These are phyloP conservation scores for Cytospora piceicola DNA, from an alignment of 2,329 filamentous ascomycete species.

Conservation along the genomic window DNA sequence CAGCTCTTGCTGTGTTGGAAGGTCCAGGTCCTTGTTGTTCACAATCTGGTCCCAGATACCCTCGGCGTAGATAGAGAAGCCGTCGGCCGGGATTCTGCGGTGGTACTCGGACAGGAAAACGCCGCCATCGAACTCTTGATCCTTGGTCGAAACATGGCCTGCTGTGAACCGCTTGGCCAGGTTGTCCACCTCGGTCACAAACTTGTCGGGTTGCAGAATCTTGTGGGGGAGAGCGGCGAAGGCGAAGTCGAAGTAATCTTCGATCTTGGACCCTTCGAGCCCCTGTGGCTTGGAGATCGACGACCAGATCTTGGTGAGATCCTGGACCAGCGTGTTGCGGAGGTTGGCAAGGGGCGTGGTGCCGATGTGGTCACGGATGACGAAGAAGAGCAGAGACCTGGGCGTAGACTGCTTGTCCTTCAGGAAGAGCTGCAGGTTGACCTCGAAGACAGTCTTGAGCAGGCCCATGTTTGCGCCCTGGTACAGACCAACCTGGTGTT, in stretches of 20 bases:
- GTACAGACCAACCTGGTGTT: slow-evolving; percentile 96
- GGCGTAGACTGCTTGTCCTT: slow-evolving; percentile 93
- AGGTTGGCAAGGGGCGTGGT: slow-evolving; percentile 89
- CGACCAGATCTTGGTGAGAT: slow-evolving; percentile 89
- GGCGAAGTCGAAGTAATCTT: slow-evolving; percentile 98
- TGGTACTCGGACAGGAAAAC: slow-evolving; percentile 95
- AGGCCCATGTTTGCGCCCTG: slow-evolving; percentile 99
- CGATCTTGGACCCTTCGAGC: slow-evolving; percentile 84
- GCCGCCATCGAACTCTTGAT: slow-evolving; percentile 76
- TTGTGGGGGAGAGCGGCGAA: slow-evolving; percentile 97
- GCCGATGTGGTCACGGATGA: slow-evolving; percentile 95
- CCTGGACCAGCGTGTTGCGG: slow-evolving; percentile 86
- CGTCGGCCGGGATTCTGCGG: slow-evolving; percentile 91
- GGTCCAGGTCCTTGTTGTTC: slow-evolving; percentile 95
- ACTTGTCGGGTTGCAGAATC: slow-evolving; percentile 91
- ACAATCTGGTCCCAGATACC: slow-evolving; percentile 99
- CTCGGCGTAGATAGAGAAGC: slow-evolving; percentile 91
- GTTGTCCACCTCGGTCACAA: slow-evolving; percentile 76
- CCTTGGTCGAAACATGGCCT: slow-evolving; percentile 74
- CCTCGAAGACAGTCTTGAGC: slow-evolving; percentile 98
- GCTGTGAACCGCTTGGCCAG: slow-evolving; percentile 81
- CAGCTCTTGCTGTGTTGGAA: slow-evolving; percentile 95
- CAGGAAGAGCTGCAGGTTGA: slow-evolving; percentile 94
- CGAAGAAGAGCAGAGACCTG: slow-evolving; percentile 93
- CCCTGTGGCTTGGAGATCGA: slow-evolving; percentile 90